These are phyloP conservation scores for Byssochlamys sp. DNA, from an alignment of 2,329 filamentous ascomycete species.

Conservation along the genomic window DNA sequence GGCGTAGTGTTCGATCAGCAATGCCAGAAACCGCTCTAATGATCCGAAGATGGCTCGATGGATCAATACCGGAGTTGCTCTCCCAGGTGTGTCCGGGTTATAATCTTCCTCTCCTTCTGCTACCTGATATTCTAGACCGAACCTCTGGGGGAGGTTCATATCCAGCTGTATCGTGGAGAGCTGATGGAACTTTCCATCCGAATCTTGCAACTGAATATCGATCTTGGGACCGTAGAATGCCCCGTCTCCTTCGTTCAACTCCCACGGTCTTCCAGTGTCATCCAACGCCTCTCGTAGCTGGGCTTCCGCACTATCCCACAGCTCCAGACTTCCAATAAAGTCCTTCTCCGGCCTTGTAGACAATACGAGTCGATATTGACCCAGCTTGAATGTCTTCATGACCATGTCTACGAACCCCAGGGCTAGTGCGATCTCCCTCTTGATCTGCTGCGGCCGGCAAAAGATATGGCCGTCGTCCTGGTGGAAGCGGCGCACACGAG, in stretches of 20 bases:
- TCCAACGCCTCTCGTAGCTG: slow-evolving; percentile 57
- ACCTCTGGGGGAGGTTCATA: slow-evolving; percentile 77
- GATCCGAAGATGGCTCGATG: slow-evolving; percentile 79
- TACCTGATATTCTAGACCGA: slow-evolving; percentile 63
- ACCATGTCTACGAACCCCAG: slow-evolving; percentile 65
- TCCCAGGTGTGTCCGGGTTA: slow-evolving; percentile 40
- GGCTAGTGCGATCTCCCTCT: slow-evolving; percentile 62
- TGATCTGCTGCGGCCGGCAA: slow-evolving; percentile 66
- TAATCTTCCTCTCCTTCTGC: slow-evolving; percentile 34
- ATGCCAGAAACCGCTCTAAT: slow-evolving; percentile 72
- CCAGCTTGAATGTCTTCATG: slow-evolving; percentile 60
- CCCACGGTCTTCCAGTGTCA: slow-evolving; percentile 58
- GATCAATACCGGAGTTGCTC: slow-evolving; percentile 65
- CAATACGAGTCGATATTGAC: slow-evolving; percentile 63
- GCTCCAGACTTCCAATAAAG: slow-evolving; percentile 64
- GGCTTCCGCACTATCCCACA: slow-evolving; percentile 60
- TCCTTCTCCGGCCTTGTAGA: slow-evolving; percentile 69
- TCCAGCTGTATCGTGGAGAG: slow-evolving; percentile 83
- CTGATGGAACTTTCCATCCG: slow-evolving; percentile 76
- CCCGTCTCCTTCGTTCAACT: slow-evolving; percentile 68
- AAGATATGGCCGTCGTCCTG: slow-evolving; percentile 91
- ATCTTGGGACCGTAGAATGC: slow-evolving; percentile 91
- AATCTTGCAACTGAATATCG: slow-evolving; percentile 71
- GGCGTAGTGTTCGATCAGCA: slow-evolving; percentile 73
- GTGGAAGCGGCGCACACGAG: slow-evolving; percentile 75